Evolutionary conservation across 2,329 filamentous ascomycete genomes (phyloP), one percentile per base, ranked within the genome.

Genomic region (Clarireedia hainanense): DNA sequence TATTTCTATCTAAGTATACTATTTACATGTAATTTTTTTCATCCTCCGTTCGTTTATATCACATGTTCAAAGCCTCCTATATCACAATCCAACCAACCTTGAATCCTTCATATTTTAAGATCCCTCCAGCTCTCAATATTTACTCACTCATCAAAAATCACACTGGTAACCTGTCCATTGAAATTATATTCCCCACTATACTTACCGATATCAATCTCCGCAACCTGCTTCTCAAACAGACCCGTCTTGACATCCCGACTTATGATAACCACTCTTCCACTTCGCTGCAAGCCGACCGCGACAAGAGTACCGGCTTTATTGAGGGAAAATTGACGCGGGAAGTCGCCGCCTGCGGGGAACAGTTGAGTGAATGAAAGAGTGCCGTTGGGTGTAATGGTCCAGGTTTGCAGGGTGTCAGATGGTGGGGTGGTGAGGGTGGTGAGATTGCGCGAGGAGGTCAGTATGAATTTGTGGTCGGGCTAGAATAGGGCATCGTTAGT

Each of bases 361-460:
- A 76, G 65, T 52, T 76, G 70, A 2, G 71, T 63, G 58, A 76
- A 76, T 0, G 57, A 60, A 3, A 79, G 63, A 12, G 65, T 68
- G 14, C 76, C 76, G 14, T 67, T 60, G 1, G 65, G 57, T 62
- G 81, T 70, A 61, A 89, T 78, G 55, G 72, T 65, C 72, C 82
- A 89, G 57, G 75, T 82, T 58, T 85, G 76, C 53, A 91, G 71
- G 0, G 85, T 79, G 68, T 89, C 85, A 0, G 84, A 85, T 7
- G 75, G 66, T 56, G 74, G 70, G 55, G 80, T 73, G 14, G 64
- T 64, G 66, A 84, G 79, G 23, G 76, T 71, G 46, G 72, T 74
- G 65, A 86, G 85, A 65, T 80, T 79, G 59, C 88, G 84, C 60
- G 86, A 87, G 2, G 84, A 86, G 43, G 86, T 77, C 61, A 87